Evolutionary conservation across 2,329 filamentous ascomycete species (phyloP).

Genomic region (Fusarium udum): DNA sequence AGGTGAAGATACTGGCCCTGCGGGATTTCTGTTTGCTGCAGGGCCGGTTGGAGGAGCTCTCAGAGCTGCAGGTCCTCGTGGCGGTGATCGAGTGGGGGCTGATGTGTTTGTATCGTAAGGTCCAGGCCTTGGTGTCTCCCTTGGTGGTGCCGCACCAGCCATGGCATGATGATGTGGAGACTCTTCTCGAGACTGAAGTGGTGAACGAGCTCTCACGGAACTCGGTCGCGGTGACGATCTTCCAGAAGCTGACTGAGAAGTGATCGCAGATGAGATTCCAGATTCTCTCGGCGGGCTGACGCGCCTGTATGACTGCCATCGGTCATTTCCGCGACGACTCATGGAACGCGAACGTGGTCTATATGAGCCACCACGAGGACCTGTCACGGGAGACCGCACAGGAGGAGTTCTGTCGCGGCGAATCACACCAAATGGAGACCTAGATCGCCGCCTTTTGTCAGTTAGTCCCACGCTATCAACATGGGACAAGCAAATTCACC

Average conservation of each 20-base stretch:
- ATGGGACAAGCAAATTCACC: constrained; percentile 40
- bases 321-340: constrained; percentile 57
- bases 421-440: constrained; percentile 58
- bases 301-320: constrained; percentile 57
- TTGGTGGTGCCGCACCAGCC: constrained; percentile 37
- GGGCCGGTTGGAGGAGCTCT: constrained; percentile 60
- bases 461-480: constrained; percentile 24
- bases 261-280: constrained; percentile 59
- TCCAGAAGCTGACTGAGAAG: constrained; percentile 61
- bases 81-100: constrained; percentile 56
- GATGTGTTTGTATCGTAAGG: constrained; percentile 44
- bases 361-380: constrained; percentile 55
- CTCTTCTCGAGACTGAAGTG: constrained; percentile 53
- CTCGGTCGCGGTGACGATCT: constrained; percentile 63
- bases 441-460: constrained; percentile 59
- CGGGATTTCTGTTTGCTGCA: constrained; percentile 51
- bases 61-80: constrained; percentile 64
- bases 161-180: constrained; percentile 47
- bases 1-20: constrained; percentile 49
- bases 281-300: constrained; percentile 61
- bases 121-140: constrained; percentile 43
- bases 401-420: constrained; percentile 50
- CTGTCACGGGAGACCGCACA: constrained; percentile 42
- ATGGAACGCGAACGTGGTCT: constrained; percentile 63
- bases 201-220: constrained; percentile 59